Base-by-base conservation (phyloP, 2,329 filamentous ascomycete genomes). In the Metarhizium guizhouense region DNA sequence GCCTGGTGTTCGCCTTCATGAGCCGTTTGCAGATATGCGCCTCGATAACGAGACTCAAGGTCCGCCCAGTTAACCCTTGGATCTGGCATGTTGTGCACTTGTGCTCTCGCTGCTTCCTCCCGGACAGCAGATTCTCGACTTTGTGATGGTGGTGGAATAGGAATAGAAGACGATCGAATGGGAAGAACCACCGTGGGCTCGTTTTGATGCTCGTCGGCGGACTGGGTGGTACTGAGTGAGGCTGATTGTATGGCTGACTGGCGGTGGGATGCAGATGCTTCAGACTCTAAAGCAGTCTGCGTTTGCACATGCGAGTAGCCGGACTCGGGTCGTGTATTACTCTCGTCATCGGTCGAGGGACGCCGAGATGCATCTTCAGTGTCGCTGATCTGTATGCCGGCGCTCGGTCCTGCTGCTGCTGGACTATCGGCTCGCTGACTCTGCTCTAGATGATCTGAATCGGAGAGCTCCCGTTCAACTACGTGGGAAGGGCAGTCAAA, bases 401-500 rank as follows among this genome's bases (percentile, higher is more conserved):
- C 42, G 6, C 42, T 45, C 7, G 42, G 18, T 20, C 42, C 42
- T 45, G 16, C 42, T 45, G 16, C 42, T 45, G 13, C 42, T 25
- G n/a, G 7, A 20, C 11, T 10, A 20, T 5, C n/a, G 11, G 6
- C 42, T 45, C 8, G 16, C 42, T 11, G 7, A 45, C 6, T 45
- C n/a, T 45, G 42, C 6, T 45, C 6, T 7, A 16, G 2, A 45
- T 45, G 42, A 16, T 6, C 16, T 25, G 42, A 8, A 2, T 43
- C 40, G 14, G 29, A 71, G 20, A 69, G 57, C 32, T 61, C 62
- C 53, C 76, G 70, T 61, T 73, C 72, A 49, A 76, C 60, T 18
- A 67, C 58, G 56, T 80, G 77, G 4, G 74, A 72, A 36, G 76
- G 77, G 47, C 76, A 79, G 65, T 80, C 77, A 56, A 76, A 72